Evolutionary conservation across 1,284 basidiomycete genomes (phyloP), one percentile per base, ranked within the genome.

Genomic region (Ganoderma multipileum): DNA sequence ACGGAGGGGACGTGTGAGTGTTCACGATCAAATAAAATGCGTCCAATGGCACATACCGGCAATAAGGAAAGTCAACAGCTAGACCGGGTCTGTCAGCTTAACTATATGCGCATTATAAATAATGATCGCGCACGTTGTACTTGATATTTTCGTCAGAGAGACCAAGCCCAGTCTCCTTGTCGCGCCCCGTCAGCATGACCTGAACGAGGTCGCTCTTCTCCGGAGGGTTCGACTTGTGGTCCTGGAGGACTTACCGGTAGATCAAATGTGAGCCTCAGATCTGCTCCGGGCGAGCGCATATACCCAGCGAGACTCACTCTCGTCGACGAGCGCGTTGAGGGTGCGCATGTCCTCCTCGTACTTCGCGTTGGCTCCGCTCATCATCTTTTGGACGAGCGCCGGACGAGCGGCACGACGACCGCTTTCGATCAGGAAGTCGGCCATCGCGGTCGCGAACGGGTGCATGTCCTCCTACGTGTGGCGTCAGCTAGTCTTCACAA

Each of bases 31-130:
- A 36, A 7, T 6, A n/a, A 20, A 60, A 3, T 26, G 14, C 18
- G 0, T 20, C 26, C 1, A n/a, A 42, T 0, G 14, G 20, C 23
- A 42, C 73, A 57, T 65, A 81, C 81, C 86, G 6, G 85, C 86
- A 54, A 87, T 84, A 16, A 87, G 76, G 79, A 87, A 86, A 0
- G 85, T 86, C 14, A 86, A 75, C 38, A 86, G 79, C 82, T 84
- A 50, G 16, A 26, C 14, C 14, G 38, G 16, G n/a, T 39, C 0
- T 2, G 2, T 47, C 9, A 50, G 41, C 16, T 20, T 4, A n/a
- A 44, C 6, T n/a, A 23, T 16, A 58, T 59, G 2, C 42, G 5
- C 11, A 36, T 30, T 2, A 12, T 2, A 1, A 62, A 28, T 33
- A 42, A n/a, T 4, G 6, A 44, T 9, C 20, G 68, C 79, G 3